Percentiles rank a stretch among this genome's conserved stretches.
phyloP scores from a whole-genome alignment of 371 early-diverging fungal species.

The Capillidium rhysosporum region DNA sequence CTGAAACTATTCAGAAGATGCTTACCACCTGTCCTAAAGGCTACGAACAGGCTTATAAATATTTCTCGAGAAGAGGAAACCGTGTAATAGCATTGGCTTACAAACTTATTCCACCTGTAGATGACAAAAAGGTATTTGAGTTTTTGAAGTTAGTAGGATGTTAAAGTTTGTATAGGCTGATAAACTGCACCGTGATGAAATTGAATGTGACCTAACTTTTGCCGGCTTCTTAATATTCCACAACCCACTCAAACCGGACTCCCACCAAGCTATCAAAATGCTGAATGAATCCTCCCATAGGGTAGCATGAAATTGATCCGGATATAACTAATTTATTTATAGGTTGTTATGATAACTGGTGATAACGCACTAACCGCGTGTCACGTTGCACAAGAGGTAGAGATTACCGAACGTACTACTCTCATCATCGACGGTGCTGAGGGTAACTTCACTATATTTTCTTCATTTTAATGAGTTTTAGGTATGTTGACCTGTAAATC shows the following conservation, averaged over 20 bases:
- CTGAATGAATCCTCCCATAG: slow-evolving; percentile 88
- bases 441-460: slow-evolving; percentile 12
- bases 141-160: too few species aligned
- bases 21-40: slow-evolving; percentile 51
- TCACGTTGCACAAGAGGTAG: slow-evolving; percentile 92
- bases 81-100: slow-evolving; percentile 94
- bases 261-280: slow-evolving; percentile 66
- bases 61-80: slow-evolving; percentile 89
- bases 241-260: slow-evolving; percentile 93
- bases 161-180: slow-evolving; percentile 6
- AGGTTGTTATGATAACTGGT: slow-evolving; percentile 98
- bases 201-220: slow-evolving; percentile 78
- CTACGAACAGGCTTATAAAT: slow-evolving; percentile 85
- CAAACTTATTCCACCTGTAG: slow-evolving; percentile 36
- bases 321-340: not conserved
- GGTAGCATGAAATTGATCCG: slow-evolving; percentile 15
- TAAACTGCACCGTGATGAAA: slow-evolving; percentile 49
- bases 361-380: slow-evolving; percentile 98
- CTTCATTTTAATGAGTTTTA: not conserved
- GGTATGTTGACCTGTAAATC: slow-evolving; percentile 38
- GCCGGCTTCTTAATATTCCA: slow-evolving; percentile 96
- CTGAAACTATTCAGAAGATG: slow-evolving; percentile 85
- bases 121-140: not conserved
- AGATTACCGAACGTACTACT: slow-evolving; percentile 72
- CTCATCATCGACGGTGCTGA: slow-evolving; percentile 67